Conservation (phyloP, 2,329 filamentous ascomycete species). For the Paraphoma chrysanthemicola region DNA sequence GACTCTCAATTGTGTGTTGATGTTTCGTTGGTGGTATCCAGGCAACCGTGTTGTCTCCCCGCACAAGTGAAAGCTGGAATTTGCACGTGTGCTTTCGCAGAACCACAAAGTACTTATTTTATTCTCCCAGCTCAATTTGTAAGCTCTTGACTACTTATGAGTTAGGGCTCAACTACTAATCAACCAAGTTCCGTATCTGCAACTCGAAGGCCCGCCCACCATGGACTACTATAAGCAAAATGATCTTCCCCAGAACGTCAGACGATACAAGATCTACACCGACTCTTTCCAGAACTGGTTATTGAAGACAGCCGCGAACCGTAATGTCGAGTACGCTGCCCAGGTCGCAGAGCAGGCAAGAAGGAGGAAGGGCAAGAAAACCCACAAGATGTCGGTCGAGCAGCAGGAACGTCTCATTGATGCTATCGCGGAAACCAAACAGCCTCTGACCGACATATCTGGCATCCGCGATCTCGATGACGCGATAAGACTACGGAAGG, state of each 20-base stretch:
- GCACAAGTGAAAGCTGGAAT: no score
- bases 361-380: slow-evolving; percentile 2
- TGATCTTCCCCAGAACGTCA: slow-evolving; percentile 24
- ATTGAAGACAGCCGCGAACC: slow-evolving; percentile 13
- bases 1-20: no score
- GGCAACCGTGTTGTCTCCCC: no score
- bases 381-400: slow-evolving; percentile 10
- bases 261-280: slow-evolving; percentile 21
- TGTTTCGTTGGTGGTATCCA: no score
- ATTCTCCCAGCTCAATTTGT: no score
- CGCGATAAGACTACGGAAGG: slow-evolving; percentile 25
- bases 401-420: slow-evolving; percentile 14
- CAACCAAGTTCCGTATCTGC: not conserved
- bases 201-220: not conserved
- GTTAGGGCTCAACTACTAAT: not conserved
- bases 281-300: slow-evolving; percentile 24
- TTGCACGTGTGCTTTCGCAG: no score
- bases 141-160: no score
- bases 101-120: no score
- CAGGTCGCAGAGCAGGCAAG: slow-evolving; percentile 6
- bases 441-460: slow-evolving; percentile 14
- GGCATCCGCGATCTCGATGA: slow-evolving; percentile 20
- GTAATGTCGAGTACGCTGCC: slow-evolving; percentile 15
- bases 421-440: slow-evolving; percentile 13
- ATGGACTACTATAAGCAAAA: slow-evolving; percentile 24